Evolutionary conservation across 1,139 yeast species (phyloP).

Genomic region (Geotrichum europaeum): DNA sequence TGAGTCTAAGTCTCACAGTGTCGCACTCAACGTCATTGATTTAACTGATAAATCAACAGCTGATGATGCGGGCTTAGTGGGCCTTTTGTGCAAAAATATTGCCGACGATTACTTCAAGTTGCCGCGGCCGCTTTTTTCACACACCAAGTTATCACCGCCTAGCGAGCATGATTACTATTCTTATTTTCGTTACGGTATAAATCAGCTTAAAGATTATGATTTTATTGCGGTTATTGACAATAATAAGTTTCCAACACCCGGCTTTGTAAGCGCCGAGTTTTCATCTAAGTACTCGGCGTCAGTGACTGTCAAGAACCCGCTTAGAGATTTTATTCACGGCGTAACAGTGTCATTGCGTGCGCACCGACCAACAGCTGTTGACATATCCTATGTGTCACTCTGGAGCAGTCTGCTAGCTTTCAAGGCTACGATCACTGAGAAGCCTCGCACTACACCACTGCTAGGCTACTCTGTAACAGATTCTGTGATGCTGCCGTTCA

Average conservation of each 20-base stretch:
- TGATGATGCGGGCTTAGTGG: conserved; percentile 1
- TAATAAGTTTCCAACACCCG: conserved; percentile 26
- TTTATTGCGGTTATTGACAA: conserved; percentile 43
- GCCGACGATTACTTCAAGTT: conserved; percentile 23
- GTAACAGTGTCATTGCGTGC: conserved; percentile 36
- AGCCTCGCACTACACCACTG: not conserved
- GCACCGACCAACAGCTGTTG: conserved; percentile 43
- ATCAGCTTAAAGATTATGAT: conserved; percentile 39
- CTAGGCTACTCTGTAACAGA: conserved; percentile 8
- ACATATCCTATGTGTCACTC: conserved; percentile 48
- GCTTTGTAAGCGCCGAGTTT: conserved; percentile 30
- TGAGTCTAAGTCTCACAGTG: not conserved
- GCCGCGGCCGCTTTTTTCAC: conserved; percentile 19
- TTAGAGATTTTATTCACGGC: conserved; percentile 25
- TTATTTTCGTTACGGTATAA: conserved; percentile 38
- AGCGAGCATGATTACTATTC: conserved; percentile 42
- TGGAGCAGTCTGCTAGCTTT: conserved; percentile 62
- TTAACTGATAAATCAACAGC: not conserved
- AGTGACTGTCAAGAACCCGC: conserved; percentile 26
- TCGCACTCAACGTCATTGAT: not conserved
- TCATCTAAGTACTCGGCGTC: conserved; percentile 33
- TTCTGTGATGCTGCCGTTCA: conserved; percentile 49
- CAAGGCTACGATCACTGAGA: conserved; percentile 31
- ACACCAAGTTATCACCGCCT: conserved; percentile 12
- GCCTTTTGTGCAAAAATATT: conserved; percentile 25